Conservation (phyloP, 768 basidiomycete genomes). For the Strobilomyces dryophilus region DNA sequence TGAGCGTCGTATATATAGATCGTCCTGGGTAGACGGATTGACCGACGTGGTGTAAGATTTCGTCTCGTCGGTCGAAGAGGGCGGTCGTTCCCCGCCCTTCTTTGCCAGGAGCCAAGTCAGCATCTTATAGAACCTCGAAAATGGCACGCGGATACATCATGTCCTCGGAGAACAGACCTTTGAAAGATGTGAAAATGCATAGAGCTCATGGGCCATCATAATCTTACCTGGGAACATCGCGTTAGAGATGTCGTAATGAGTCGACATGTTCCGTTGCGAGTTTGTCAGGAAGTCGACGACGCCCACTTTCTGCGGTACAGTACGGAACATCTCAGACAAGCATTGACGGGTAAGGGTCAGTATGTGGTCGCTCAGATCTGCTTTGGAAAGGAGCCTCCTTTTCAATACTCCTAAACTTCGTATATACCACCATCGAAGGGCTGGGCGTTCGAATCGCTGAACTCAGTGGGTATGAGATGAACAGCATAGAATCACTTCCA, state of each 20-base stretch:
- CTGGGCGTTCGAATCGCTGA: too few relatives aligned
- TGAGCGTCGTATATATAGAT: not conserved
- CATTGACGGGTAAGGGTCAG: not conserved
- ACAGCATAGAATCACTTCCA: too few relatives aligned
- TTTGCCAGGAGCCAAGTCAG: not conserved
- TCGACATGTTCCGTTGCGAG: not conserved
- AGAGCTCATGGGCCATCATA: not conserved
- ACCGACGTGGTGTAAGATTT: too few relatives aligned
- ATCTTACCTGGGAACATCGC: not conserved
- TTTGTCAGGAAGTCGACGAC: not conserved
- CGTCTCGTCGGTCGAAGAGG: not conserved
- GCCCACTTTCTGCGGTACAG: not conserved
- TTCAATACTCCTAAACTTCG: too few relatives aligned
- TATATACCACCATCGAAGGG: too few relatives aligned
- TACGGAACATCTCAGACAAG: not conserved
- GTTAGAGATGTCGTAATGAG: not conserved
- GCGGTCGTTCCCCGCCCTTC: not conserved
- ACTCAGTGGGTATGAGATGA: too few relatives aligned
- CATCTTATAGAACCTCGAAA: not conserved
- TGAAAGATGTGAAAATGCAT: not conserved
- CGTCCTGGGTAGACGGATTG: not conserved
- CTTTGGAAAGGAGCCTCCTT: slow-evolving; percentile 2
- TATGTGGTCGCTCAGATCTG: not conserved
- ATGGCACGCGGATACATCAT: slow-evolving; percentile 1
- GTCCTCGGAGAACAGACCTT: not conserved